These are phyloP conservation scores for Sungouiella thailandica DNA, from an alignment of 805 yeast genomes.

Conservation along the genomic window DNA sequence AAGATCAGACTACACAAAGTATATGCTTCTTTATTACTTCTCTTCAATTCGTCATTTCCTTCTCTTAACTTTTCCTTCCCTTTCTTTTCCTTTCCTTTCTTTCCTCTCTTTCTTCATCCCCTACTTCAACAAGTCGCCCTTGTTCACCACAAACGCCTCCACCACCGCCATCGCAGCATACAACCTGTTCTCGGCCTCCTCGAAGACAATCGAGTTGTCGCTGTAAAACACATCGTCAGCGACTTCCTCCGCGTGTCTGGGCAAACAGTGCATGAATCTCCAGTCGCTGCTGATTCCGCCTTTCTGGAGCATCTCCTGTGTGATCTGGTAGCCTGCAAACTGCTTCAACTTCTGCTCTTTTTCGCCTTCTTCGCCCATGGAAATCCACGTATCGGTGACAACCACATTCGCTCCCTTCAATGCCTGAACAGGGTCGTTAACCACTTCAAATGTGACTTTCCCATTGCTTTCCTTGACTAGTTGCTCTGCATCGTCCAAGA, in stretches of 20 bases:
- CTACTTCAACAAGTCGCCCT: slow-evolving; percentile 14
- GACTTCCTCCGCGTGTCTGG: slow-evolving; percentile 93
- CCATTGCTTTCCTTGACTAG: slow-evolving; percentile 46
- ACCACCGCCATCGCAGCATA: slow-evolving; percentile 95
- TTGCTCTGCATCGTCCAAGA: slow-evolving; percentile 47
- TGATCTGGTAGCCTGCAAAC: slow-evolving; percentile 84
- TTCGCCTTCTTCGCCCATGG: slow-evolving; percentile 95
- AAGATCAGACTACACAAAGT: too few relatives aligned
- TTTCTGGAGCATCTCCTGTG: slow-evolving; percentile 51
- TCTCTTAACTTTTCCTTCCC: too few relatives aligned
- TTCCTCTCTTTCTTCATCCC: too few relatives aligned
- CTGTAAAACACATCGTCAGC: slow-evolving; percentile 89
- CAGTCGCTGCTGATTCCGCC: slow-evolving; percentile 62
- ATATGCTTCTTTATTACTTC: too few relatives aligned
- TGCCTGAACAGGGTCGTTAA: slow-evolving; percentile 74
- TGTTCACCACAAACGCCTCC: slow-evolving; percentile 79
- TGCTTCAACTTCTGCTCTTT: slow-evolving; percentile 66
- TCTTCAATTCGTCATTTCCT: too few relatives aligned
- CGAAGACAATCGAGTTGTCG: slow-evolving; percentile 75
- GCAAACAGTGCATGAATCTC: slow-evolving; percentile 97
- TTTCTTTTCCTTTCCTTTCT: too few relatives aligned
- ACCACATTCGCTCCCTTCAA: slow-evolving; percentile 70
- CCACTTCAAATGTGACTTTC: slow-evolving; percentile 41
- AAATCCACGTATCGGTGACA: slow-evolving; percentile 95
- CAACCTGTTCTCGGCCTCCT: slow-evolving; percentile 92